These are phyloP conservation scores for Phaeodactylum tricornutum DNA, from an alignment of 108 stramenopile species.

Conservation along the genomic window DNA sequence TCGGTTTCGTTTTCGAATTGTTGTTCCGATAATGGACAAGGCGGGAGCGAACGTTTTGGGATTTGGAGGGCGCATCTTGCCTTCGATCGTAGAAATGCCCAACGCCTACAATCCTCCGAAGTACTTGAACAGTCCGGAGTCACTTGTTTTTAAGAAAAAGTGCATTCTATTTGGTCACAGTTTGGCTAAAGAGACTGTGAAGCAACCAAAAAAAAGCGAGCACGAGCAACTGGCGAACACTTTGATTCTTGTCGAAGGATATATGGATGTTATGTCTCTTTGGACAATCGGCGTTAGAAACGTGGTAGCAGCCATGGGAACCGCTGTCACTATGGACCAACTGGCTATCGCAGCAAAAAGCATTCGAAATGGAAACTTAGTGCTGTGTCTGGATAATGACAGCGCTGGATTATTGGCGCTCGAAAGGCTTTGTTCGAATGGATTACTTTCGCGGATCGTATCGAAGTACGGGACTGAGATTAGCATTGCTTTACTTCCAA, in stretches of 20 bases:
- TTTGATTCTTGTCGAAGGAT: slow-evolving; percentile 86
- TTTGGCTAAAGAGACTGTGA: slow-evolving; percentile 17
- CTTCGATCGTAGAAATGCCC: not conserved
- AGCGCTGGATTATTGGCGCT: slow-evolving; percentile 74
- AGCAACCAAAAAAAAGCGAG: not conserved
- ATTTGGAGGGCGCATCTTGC: slow-evolving; percentile 64
- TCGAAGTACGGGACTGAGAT: slow-evolving; percentile 7
- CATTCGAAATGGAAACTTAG: slow-evolving; percentile 20
- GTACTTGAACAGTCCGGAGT: slow-evolving; percentile 90
- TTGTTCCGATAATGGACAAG: slow-evolving; percentile 72
- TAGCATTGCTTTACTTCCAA: too few relatives aligned
- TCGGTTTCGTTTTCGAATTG: slow-evolving; percentile 64
- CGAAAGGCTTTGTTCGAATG: slow-evolving; percentile 54
- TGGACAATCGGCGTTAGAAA: slow-evolving; percentile 63
- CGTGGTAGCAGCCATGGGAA: slow-evolving; percentile 86
- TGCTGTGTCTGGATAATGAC: slow-evolving; percentile 86
- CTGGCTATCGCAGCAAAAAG: slow-evolving; percentile 37
- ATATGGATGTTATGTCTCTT: slow-evolving; percentile 87
- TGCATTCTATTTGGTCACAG: slow-evolving; percentile 71
- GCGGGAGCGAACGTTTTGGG: slow-evolving; percentile 52
- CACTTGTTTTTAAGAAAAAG: slow-evolving; percentile 77
- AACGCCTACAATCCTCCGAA: slow-evolving; percentile 44
- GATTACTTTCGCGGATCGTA: slow-evolving; percentile 10
- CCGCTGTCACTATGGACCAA: slow-evolving; percentile 72
- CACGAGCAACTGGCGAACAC: slow-evolving; percentile 5